phyloP scores from a whole-genome alignment of 805 yeast species.

The Millerago galiae region DNA sequence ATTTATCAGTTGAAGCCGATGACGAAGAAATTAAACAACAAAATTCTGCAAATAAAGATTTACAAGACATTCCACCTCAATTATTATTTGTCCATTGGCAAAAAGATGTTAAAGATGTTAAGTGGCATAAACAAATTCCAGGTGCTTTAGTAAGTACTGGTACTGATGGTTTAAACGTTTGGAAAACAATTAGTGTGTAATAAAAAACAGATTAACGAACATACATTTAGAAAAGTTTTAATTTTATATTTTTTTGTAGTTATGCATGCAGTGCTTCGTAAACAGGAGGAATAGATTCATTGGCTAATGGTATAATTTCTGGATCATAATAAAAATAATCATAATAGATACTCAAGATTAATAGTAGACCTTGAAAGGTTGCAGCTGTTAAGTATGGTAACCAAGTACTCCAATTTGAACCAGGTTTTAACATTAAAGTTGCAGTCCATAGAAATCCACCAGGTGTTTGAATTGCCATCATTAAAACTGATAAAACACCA shows the following conservation, averaged over 20 bases:
- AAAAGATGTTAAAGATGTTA: conserved; percentile 92
- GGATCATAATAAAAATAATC: conserved; percentile 12
- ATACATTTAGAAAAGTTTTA: not conserved
- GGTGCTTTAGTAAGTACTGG: conserved; percentile 95
- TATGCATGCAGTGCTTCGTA: not conserved
- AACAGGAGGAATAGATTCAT: not conserved
- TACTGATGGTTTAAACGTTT: conserved; percentile 85
- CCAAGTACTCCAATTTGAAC: conserved; percentile 85
- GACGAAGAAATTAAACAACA: conserved; percentile 93
- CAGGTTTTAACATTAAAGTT: conserved; percentile 64
- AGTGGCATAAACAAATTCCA: conserved; percentile 97
- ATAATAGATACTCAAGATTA: conserved; percentile 56
- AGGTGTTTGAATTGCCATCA: conserved; percentile 86
- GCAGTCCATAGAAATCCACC: conserved; percentile 81
- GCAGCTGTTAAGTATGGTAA: conserved; percentile 73
- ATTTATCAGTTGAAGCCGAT: conserved; percentile 96
- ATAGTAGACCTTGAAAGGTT: conserved; percentile 51
- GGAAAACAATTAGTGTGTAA: conserved; percentile 90
- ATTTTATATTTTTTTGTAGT: too few species aligned
- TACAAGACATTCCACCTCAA: conserved; percentile 92
- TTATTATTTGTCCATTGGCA: conserved; percentile 97
- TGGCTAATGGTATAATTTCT: not conserved
- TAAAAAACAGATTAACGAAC: not conserved
- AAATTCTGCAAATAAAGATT: conserved; percentile 66
- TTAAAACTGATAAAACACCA: conserved; percentile 70